Conservation (phyloP, 2,329 filamentous ascomycete genomes). For the Stagonosporopsis rhizophila region DNA sequence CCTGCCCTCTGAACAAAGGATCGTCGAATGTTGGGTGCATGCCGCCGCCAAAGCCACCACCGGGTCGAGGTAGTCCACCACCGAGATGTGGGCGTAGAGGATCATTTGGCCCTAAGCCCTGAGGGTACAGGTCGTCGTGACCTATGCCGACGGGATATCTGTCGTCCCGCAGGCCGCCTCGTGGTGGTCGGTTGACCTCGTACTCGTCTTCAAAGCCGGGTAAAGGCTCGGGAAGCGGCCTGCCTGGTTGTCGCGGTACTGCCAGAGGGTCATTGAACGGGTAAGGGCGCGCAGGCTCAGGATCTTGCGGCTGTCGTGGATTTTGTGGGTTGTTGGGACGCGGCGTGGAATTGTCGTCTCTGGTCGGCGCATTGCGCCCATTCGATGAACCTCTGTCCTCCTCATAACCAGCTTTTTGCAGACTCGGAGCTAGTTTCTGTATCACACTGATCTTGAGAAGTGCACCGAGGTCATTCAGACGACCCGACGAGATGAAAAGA, state of each 20-base stretch:
- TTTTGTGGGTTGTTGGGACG: conserved; percentile 31
- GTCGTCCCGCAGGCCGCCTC: conserved; percentile 57
- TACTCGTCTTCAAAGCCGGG: conserved; percentile 94
- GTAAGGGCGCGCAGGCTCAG: conserved; percentile 69
- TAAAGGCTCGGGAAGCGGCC: conserved; percentile 78
- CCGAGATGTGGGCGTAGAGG: conserved; percentile 74
- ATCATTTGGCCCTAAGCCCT: conserved; percentile 83
- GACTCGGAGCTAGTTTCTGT: conserved; percentile 79
- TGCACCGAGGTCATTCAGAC: conserved; percentile 71
- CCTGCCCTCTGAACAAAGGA: conserved; percentile 75
- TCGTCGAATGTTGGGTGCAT: conserved; percentile 98
- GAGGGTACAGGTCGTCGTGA: conserved; percentile 86
- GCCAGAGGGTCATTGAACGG: conserved; percentile 74
- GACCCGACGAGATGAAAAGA: conserved; percentile 76
- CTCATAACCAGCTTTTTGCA: conserved; percentile 81
- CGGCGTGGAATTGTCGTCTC: conserved; percentile 25
- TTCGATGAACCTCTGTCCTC: conserved; percentile 30
- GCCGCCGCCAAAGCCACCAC: conserved; percentile 71
- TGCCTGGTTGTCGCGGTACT: conserved; percentile 60
- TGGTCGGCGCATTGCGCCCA: conserved; percentile 53
- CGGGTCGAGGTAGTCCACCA: conserved; percentile 63
- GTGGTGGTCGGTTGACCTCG: conserved; percentile 75
- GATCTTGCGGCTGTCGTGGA: conserved; percentile 58
- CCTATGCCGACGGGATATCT: conserved; percentile 74
- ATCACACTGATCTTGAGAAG: conserved; percentile 81